Conservation (phyloP, 2,329 filamentous ascomycete genomes). For the Aureobasidium namibiae region DNA sequence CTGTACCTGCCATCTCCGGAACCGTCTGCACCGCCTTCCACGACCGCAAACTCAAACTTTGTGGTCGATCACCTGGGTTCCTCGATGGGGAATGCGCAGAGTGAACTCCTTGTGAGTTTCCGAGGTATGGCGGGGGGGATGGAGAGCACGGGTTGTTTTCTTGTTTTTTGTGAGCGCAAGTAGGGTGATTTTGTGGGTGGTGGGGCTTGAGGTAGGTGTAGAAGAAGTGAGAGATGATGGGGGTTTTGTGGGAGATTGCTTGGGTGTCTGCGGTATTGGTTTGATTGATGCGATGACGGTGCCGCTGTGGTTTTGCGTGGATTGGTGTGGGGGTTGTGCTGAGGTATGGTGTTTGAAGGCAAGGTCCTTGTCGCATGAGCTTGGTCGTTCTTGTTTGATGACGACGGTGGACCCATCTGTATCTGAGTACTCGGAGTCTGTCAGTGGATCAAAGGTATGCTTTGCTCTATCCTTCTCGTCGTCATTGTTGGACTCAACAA, state of each 20-base stretch:
- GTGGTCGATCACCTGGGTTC: not conserved
- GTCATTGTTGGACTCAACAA: not conserved
- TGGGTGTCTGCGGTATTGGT: too few relatives aligned
- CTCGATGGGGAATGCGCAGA: not conserved
- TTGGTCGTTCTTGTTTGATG: not conserved
- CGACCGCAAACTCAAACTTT: not conserved
- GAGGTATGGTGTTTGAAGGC: too few relatives aligned
- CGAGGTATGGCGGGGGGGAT: not conserved
- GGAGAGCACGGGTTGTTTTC: too few relatives aligned
- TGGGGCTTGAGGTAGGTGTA: too few relatives aligned
- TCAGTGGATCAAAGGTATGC: too few relatives aligned
- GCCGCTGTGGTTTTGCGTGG: not conserved
- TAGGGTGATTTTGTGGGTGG: too few relatives aligned
- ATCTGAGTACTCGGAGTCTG: too few relatives aligned
- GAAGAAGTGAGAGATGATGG: too few relatives aligned
- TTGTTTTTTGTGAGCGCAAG: too few relatives aligned
- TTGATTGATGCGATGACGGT: not conserved
- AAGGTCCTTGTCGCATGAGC: not conserved
- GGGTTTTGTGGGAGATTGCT: too few relatives aligned
- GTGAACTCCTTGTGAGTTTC: not conserved
- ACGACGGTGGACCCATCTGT: too few relatives aligned
- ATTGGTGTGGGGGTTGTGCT: not conserved
- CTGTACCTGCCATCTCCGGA: not conserved
- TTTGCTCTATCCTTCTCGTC: too few relatives aligned
- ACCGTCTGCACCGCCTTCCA: not conserved